phyloP scores from a whole-genome alignment of 257 asterid genomes.

The Lithospermum erythrorhizon region DNA sequence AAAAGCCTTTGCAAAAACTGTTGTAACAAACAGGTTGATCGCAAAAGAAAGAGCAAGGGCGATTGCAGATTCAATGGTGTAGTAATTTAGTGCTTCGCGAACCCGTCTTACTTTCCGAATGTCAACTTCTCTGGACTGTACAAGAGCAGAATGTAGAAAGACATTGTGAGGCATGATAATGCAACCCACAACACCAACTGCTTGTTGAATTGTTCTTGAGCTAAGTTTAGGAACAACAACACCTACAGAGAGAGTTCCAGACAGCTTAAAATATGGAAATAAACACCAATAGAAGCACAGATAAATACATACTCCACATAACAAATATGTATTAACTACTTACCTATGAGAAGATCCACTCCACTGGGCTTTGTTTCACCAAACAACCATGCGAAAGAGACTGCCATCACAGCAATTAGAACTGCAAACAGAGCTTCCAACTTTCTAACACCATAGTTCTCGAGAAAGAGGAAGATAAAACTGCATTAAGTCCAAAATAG shows the following conservation, averaged over 20 bases:
- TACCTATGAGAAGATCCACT: conserved; percentile 15
- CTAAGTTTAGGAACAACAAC: conserved; percentile 58
- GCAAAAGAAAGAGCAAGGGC: conserved; percentile 58
- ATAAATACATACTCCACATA: no score
- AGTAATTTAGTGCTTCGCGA: conserved; percentile 58
- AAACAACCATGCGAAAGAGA: no score
- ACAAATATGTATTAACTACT: no score
- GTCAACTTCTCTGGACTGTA: conserved; percentile 67
- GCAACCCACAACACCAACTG: conserved; percentile 83
- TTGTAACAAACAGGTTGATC: conserved; percentile 60
- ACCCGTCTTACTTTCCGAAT: conserved; percentile 45
- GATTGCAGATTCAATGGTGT: conserved; percentile 57
- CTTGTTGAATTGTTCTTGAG: conserved; percentile 61
- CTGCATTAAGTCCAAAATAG: no score
- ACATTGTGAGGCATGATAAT: conserved; percentile 83
- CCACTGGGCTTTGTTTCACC: no score
- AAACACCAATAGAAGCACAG: no score
- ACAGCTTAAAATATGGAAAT: no score
- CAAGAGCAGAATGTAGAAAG: conserved; percentile 69
- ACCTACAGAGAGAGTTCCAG: conserved; percentile 8
- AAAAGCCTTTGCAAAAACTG: conserved; percentile 72
- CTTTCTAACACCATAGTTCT: no score
- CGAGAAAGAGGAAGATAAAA: no score
- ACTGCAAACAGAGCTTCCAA: no score
- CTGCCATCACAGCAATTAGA: no score